These are phyloP conservation scores for Backusella mclennaniae DNA, from an alignment of 192 early-diverging fungal species.

Conservation along the genomic window DNA sequence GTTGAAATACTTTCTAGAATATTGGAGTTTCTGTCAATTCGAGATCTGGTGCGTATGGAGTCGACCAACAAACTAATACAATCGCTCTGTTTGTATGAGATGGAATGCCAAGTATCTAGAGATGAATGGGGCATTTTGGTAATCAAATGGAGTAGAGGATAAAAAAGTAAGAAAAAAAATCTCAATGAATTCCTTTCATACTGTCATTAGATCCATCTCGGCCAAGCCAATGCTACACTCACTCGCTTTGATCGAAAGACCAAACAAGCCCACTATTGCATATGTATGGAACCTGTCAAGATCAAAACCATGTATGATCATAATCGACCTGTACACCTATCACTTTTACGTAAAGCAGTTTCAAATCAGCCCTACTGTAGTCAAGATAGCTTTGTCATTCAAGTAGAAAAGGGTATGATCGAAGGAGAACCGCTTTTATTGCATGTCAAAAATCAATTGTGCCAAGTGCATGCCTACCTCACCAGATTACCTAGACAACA, in stretches of 20 bases:
- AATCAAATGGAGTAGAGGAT: not conserved
- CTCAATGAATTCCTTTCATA: not conserved
- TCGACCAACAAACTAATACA: constrained; percentile 16
- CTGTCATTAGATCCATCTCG: constrained; percentile 24
- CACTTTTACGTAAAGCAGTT: constrained; percentile 11
- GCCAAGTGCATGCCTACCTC: constrained; percentile 22
- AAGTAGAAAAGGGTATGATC: constrained; percentile 24
- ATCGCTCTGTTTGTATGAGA: constrained; percentile 16
- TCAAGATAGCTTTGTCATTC: constrained; percentile 19
- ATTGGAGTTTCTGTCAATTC: constrained; percentile 10
- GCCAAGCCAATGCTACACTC: constrained; percentile 21
- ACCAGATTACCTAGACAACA: constrained; percentile 16
- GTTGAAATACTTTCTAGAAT: constrained; percentile 18
- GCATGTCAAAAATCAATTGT: constrained; percentile 9
- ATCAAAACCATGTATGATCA: constrained; percentile 35
- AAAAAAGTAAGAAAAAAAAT: not conserved
- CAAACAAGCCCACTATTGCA: constrained; percentile 16
- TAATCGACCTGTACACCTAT: constrained; percentile 24
- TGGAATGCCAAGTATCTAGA: not conserved
- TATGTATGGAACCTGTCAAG: constrained; percentile 27
- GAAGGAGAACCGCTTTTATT: constrained; percentile 22
- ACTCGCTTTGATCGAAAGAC: constrained; percentile 25
- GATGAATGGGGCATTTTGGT: constrained; percentile 14
- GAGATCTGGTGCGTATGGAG: constrained; percentile 23
- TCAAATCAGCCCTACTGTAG: not conserved